Evolutionary conservation across 164 flowering plant species (phyloP), one percentile per base, ranked within the genome.

Genomic region (Berberis vulgaris): DNA sequence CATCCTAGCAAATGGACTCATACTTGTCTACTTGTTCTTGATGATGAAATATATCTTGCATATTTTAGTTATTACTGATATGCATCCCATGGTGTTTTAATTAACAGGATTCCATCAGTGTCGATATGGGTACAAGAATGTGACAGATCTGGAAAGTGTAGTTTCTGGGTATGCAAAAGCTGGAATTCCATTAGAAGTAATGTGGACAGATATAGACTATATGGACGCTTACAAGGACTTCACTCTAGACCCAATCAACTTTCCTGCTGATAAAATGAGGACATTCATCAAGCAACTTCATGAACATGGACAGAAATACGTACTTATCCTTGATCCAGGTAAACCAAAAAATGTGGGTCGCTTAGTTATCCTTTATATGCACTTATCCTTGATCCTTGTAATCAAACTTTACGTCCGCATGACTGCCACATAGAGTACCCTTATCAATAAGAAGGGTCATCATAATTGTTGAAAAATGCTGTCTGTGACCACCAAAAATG

Each of bases 191-290:
- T 81, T 91, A 40, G 97, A 91, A 61, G 96, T 85, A 39, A 88
- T 91, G 85, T 91, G 97, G 96, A 85, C 88, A 1, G 97, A 91
- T 63, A 86, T 86, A 44, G 94, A 91, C 72, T 72, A 91, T 76
- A 91, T 91, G 97, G 94, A 91, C 68, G 87, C 52, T 1, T 81
- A 64, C 61, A 91, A 87, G 75, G 94, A 84, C 68, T 91, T 87
- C 73, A 91, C 97, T 8, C 69, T 91, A 3, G 88, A 91, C 72
- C 97, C 96, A 9, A 46, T 84, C 45, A 84, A 86, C 66, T 88
- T 84, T 58, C 96, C 97, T 1, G 11, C 45, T 46, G 77, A 76
- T 42, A 41, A 66, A 74, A 76, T 88, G 88, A 74, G 70, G 68
- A 63, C 43, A 40, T 87, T 91, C 65, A 75, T 86, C 0, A 62